Conservation (phyloP, 2,329 filamentous ascomycete species). For the Catunica adiposa region DNA sequence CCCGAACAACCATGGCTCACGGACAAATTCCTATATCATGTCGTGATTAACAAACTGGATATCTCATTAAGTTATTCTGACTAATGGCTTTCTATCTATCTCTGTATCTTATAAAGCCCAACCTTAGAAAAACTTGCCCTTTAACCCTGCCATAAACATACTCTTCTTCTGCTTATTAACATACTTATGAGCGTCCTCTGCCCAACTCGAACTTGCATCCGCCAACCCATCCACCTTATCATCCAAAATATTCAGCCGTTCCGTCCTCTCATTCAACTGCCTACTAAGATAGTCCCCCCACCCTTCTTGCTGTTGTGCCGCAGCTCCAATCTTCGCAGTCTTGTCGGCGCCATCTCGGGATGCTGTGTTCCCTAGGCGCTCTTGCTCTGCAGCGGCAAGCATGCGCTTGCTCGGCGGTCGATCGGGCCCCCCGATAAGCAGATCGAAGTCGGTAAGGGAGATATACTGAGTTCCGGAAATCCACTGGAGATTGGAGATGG, state of each 20-base stretch:
- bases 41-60: too few species aligned
- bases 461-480: slow-evolving; percentile 88
- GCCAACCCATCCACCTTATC: slow-evolving; percentile 75
- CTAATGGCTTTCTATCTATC: too few species aligned
- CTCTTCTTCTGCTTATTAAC: slow-evolving; percentile 77
- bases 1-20: too few species aligned
- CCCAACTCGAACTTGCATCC: slow-evolving; percentile 66
- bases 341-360: neutral
- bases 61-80: too few species aligned
- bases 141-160: slow-evolving; percentile 54
- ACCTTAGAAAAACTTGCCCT: slow-evolving; percentile 35
- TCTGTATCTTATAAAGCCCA: too few species aligned
- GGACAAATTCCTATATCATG: too few species aligned
- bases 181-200: slow-evolving; percentile 75
- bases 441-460: slow-evolving; percentile 70
- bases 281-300: slow-evolving; percentile 70
- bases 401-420: slow-evolving; percentile 79
- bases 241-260: slow-evolving; percentile 66
- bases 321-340: slow-evolving; percentile 14
- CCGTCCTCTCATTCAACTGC: slow-evolving; percentile 78
- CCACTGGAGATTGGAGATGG: slow-evolving; percentile 93
- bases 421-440: slow-evolving; percentile 77
- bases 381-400: slow-evolving; percentile 33
- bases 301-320: slow-evolving; percentile 34
- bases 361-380: neutral